Conservation (phyloP, 495 filamentous ascomycete genomes). For the Penicillium cosmopolitanum region DNA sequence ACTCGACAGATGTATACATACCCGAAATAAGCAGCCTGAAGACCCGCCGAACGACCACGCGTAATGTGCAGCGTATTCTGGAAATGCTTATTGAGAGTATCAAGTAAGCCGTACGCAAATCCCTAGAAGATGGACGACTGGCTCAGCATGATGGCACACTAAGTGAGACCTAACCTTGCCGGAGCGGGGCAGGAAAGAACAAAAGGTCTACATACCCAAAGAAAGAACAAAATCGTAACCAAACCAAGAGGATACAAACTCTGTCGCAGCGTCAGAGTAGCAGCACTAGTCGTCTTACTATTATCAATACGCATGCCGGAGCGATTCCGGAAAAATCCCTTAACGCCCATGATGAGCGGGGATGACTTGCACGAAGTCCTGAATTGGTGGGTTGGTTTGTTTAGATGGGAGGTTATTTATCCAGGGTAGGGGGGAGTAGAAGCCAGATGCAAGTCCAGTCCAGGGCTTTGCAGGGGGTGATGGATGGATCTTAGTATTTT, state of each 20-base stretch:
- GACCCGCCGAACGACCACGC: constrained; percentile 51
- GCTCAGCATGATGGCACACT: background rate
- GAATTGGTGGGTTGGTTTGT: too few species aligned
- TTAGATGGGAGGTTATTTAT: too few species aligned
- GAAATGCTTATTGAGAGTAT: constrained; percentile 58
- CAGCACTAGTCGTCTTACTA: constrained; percentile 56
- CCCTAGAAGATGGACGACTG: constrained; percentile 38
- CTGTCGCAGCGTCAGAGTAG: constrained; percentile 61
- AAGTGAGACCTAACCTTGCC: too few species aligned
- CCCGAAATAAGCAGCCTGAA: constrained; percentile 60
- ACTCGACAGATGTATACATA: constrained; percentile 8
- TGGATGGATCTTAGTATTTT: too few species aligned
- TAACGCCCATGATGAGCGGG: constrained; percentile 28
- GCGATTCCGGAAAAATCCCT: constrained; percentile 35
- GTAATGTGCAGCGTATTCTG: constrained; percentile 57
- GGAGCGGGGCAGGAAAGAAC: background rate
- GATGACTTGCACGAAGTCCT: too few species aligned
- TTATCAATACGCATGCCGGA: constrained; percentile 45
- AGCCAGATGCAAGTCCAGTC: too few species aligned
- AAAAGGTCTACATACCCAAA: constrained; percentile 54
- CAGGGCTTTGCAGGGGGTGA: too few species aligned
- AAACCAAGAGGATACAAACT: constrained; percentile 55
- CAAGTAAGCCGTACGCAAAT: constrained; percentile 53
- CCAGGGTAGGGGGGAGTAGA: too few species aligned
- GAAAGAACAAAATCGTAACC: constrained; percentile 68